Percentiles rank a stretch among this genome's conserved stretches.
These are phyloP conservation scores for Pseudonectria buxi DNA, from an alignment of 2,329 filamentous ascomycete genomes.

Conservation along the genomic window DNA sequence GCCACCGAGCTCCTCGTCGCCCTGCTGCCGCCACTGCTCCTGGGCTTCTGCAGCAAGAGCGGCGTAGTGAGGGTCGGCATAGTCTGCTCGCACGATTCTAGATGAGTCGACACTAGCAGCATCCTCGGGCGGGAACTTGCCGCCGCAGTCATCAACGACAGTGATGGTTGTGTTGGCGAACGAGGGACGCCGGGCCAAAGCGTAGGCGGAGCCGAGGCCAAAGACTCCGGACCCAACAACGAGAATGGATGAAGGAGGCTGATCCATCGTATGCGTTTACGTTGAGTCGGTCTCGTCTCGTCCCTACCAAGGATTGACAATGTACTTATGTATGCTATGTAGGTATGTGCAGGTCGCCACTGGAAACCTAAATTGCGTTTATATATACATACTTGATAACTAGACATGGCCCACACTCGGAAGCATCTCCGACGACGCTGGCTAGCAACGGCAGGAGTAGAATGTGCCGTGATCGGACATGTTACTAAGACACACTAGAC, in stretches of 20 bases:
- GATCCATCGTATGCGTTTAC: conserved; percentile 20
- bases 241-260: conserved; percentile 46
- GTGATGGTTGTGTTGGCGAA: conserved; percentile 51
- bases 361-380: too few relatives aligned
- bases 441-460: too few relatives aligned
- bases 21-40: conserved; percentile 57
- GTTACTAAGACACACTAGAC: too few relatives aligned
- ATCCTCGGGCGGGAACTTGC: conserved; percentile 54
- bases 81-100: conserved; percentile 66
- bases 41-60: conserved; percentile 66
- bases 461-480: too few relatives aligned
- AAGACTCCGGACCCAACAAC: conserved; percentile 65
- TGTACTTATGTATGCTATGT: not conserved
- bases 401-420: too few relatives aligned
- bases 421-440: too few relatives aligned
- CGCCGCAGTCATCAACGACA: conserved; percentile 49
- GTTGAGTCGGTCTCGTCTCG: too few relatives aligned
- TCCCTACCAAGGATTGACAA: too few relatives aligned
- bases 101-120: conserved; percentile 56
- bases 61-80: conserved; percentile 72
- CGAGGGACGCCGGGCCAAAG: conserved; percentile 56
- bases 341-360: too few relatives aligned
- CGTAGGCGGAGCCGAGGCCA: conserved; percentile 55
- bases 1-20: conserved; percentile 49
- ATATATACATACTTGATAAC: too few relatives aligned